Evolutionary conservation across 495 filamentous ascomycete species (phyloP).

Genomic region (Aspergillus avenaceus): DNA sequence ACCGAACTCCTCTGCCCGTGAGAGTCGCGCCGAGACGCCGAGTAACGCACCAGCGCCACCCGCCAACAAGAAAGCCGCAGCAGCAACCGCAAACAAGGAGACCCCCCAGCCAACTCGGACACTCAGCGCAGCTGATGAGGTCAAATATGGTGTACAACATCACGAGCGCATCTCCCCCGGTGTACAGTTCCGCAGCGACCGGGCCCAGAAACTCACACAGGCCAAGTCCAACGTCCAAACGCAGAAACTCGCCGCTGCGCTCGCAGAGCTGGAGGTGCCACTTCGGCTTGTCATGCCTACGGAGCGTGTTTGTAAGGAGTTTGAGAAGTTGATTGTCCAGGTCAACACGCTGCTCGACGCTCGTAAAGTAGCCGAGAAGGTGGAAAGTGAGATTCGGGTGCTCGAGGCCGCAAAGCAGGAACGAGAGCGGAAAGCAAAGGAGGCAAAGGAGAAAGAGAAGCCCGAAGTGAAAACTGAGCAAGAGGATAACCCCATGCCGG

Average conservation of each 20-base stretch:
- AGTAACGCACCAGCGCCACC: slow-evolving; percentile 25
- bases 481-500: slow-evolving; percentile 23
- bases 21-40: slow-evolving; percentile 40
- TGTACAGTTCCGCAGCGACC: slow-evolving; percentile 79
- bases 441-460: slow-evolving; percentile 24
- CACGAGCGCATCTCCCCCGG: slow-evolving; percentile 77
- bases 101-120: slow-evolving; percentile 55
- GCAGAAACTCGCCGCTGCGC: slow-evolving; percentile 68
- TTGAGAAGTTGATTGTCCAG: slow-evolving; percentile 71
- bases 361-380: slow-evolving; percentile 78
- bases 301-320: slow-evolving; percentile 68
- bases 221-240: slow-evolving; percentile 82
- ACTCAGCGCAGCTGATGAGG: slow-evolving; percentile 69
- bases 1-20: slow-evolving; percentile 31
- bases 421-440: slow-evolving; percentile 43
- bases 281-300: slow-evolving; percentile 82
- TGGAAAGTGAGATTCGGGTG: slow-evolving; percentile 77
- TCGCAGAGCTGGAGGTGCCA: slow-evolving; percentile 77
- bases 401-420: slow-evolving; percentile 61
- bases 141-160: slow-evolving; percentile 75
- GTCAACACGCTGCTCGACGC: slow-evolving; percentile 77
- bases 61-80: slow-evolving; percentile 53
- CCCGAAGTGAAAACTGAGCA: slow-evolving; percentile 36
- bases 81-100: slow-evolving; percentile 31
- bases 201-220: slow-evolving; percentile 73